Conservation (phyloP, 805 yeast species). For the Scheffersomyces amazonensis region DNA sequence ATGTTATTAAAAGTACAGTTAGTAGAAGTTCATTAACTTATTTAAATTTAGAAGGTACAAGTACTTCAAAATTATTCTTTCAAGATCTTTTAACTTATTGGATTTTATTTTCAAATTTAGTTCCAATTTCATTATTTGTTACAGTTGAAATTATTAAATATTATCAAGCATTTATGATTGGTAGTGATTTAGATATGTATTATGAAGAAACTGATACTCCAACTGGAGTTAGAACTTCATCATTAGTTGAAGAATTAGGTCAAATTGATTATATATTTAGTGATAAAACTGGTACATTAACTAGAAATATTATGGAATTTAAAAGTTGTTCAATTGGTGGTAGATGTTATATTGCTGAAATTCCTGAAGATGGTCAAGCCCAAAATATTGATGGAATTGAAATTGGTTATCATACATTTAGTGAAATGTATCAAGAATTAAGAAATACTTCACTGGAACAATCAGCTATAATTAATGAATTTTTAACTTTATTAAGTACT, state of each 20-base stretch:
- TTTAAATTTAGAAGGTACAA: constrained; percentile 65
- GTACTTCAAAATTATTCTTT: constrained; percentile 70
- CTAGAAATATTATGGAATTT: constrained; percentile 96
- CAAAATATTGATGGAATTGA: constrained; percentile 74
- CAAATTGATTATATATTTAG: constrained; percentile 95
- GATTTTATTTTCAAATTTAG: constrained; percentile 94
- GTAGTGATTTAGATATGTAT: constrained; percentile 93
- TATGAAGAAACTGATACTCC: constrained; percentile 88
- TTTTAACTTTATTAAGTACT: constrained; percentile 79
- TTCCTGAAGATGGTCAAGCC: constrained; percentile 87
- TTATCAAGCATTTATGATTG: constrained; percentile 91
- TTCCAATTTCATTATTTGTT: constrained; percentile 95
- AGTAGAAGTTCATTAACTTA: constrained; percentile 57
- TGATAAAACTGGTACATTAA: constrained; percentile 96
- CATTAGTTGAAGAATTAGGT: constrained; percentile 94
- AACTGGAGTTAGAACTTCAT: constrained; percentile 90
- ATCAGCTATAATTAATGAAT: constrained; percentile 60
- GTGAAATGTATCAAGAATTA: constrained; percentile 51
- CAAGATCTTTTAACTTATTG: constrained; percentile 88
- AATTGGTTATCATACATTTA: constrained; percentile 73
- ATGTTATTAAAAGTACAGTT: constrained; percentile 67
- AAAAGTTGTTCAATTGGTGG: constrained; percentile 94
- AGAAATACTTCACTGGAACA: constrained; percentile 41
- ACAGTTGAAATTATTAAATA: constrained; percentile 95
- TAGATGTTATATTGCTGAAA: constrained; percentile 76